These are phyloP conservation scores for Mycena amicta DNA, from an alignment of 768 basidiomycete species.

Conservation along the genomic window DNA sequence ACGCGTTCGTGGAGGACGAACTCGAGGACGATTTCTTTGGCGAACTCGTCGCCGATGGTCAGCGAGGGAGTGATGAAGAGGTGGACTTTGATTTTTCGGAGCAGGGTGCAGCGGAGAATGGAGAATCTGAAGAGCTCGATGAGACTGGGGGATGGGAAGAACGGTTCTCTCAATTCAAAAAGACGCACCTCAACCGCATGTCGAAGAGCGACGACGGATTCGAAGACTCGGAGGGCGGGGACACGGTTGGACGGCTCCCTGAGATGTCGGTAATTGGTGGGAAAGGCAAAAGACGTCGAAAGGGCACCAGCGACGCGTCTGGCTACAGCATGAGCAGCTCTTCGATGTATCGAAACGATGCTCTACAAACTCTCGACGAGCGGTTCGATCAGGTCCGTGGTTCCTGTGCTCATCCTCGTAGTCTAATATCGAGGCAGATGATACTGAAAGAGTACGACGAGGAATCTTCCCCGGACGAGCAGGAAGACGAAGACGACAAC, in stretches of 20 bases:
- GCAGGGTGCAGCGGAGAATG: constrained; percentile 40
- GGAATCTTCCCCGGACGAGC: constrained; percentile 38
- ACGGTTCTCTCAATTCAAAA: constrained; percentile 81
- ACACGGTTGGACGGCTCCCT: constrained; percentile 80
- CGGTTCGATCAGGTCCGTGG: constrained; percentile 83
- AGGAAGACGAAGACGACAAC: constrained; percentile 49
- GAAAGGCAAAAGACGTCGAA: constrained; percentile 66
- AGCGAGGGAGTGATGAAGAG: constrained; percentile 61
- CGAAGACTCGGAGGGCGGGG: constrained; percentile 67
- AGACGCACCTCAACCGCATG: constrained; percentile 36
- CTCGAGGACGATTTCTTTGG: constrained; percentile 77
- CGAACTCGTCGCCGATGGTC: constrained; percentile 72
- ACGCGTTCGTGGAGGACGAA: constrained; percentile 85
- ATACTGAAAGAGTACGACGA: constrained; percentile 80
- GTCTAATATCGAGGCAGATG: constrained; percentile 43
- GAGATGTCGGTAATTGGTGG: constrained; percentile 74
- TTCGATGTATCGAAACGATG: constrained; percentile 91
- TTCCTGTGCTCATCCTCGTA: background rate
- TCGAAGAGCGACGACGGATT: constrained; percentile 53
- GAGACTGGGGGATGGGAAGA: constrained; percentile 65
- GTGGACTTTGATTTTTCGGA: constrained; percentile 71
- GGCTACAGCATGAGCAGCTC: constrained; percentile 98
- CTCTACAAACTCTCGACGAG: constrained; percentile 87
- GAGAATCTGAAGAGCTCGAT: constrained; percentile 29
- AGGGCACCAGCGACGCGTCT: constrained; percentile 81